Evolutionary conservation across 148 eudicot genomes (phyloP).

Genomic region (Chenopodium album): DNA sequence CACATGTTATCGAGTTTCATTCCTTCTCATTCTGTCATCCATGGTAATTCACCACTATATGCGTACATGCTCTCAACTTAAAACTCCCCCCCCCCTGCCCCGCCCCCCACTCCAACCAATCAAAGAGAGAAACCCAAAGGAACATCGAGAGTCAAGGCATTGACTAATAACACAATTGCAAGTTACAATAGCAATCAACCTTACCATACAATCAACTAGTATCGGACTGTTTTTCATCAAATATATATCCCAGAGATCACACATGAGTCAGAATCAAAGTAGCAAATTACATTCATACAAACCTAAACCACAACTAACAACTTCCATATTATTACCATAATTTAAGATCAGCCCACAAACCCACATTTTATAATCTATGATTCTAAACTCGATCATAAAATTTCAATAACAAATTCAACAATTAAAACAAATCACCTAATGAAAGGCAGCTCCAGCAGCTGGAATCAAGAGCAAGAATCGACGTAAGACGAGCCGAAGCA

Average conservation of each 20-base stretch:
- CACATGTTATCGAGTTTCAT: background rate
- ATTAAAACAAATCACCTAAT: conserved; percentile 35
- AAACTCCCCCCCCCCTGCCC: background rate
- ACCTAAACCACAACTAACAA: too few species aligned
- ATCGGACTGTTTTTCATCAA: too few species aligned
- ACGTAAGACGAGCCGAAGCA: conserved; percentile 58
- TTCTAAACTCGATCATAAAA: background rate
- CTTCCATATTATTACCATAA: background rate
- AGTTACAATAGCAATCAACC: too few species aligned
- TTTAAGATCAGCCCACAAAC: background rate
- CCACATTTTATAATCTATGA: background rate
- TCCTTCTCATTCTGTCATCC: background rate
- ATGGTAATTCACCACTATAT: background rate
- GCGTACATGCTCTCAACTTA: background rate
- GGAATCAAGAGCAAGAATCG: conserved; percentile 51
- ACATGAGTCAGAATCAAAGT: too few species aligned
- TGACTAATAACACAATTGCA: conserved; percentile 4
- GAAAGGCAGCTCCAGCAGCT: conserved; percentile 65
- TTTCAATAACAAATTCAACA: conserved; percentile 10
- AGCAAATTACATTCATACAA: background rate
- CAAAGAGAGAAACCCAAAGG: background rate
- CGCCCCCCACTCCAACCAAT: background rate
- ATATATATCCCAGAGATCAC: too few species aligned
- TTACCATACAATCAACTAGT: background rate
- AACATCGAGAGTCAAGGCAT: background rate